Evolutionary conservation across 208 protist species (phyloP).

Genomic region (Trichomonas vaginalis): DNA sequence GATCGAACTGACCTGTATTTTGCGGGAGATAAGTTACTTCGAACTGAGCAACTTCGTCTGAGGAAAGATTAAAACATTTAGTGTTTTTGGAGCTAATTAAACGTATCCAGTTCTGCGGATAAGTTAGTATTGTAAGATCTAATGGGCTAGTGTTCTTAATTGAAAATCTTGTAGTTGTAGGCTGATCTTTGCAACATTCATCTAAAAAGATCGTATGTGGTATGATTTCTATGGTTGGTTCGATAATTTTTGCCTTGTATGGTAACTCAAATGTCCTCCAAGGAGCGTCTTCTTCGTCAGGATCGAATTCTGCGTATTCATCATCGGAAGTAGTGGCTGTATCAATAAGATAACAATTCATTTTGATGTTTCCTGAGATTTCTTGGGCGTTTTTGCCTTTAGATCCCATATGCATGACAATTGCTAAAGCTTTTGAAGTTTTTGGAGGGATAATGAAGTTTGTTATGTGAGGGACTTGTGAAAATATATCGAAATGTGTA

Average conservation of each 20-base stretch:
- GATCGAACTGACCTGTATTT: not conserved
- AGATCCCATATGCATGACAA: not conserved
- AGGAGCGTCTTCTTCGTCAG: not conserved
- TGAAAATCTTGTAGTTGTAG: not conserved
- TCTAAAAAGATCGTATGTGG: not conserved
- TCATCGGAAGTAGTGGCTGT: not conserved
- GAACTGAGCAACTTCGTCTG: not conserved
- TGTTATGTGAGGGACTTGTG: not conserved
- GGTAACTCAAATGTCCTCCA: not conserved
- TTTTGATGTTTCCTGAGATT: not conserved
- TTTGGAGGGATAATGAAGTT: not conserved
- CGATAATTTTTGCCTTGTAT: not conserved
- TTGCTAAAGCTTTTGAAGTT: not conserved
- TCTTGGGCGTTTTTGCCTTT: not conserved
- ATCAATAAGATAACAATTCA: not conserved
- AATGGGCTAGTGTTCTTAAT: not conserved
- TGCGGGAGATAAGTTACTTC: not conserved
- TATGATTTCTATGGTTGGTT: not conserved
- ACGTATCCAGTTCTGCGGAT: not conserved
- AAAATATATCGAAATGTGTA: not conserved
- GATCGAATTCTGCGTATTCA: not conserved
- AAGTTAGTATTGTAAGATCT: not conserved
- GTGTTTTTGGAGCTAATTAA: not conserved
- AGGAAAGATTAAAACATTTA: not conserved
- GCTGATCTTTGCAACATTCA: not conserved